phyloP scores from a whole-genome alignment of 1,284 basidiomycete genomes.

The Ceratobasidium sp. region DNA sequence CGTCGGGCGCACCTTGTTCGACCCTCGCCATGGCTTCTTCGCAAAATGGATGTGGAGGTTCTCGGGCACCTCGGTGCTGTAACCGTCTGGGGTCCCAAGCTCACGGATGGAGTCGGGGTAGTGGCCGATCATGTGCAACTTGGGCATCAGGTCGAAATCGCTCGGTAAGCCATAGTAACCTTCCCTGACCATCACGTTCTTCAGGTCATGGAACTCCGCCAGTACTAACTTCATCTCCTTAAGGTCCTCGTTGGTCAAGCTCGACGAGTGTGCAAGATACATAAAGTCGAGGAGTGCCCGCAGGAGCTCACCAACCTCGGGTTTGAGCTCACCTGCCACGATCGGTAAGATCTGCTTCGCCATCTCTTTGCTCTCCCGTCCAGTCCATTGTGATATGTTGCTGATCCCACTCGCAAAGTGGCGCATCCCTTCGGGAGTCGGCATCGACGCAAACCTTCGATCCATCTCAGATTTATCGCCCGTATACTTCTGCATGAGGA shows the following conservation, averaged over 20 bases:
- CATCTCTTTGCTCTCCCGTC: slow-evolving; percentile 11
- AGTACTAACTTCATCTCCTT: background rate
- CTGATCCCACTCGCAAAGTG: slow-evolving; percentile 19
- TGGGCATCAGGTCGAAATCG: slow-evolving; percentile 12
- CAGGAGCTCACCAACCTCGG: background rate
- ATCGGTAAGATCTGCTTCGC: slow-evolving; percentile 12
- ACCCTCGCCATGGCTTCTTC: slow-evolving; percentile 5
- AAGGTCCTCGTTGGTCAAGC: slow-evolving; percentile 7
- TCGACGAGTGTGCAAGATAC: slow-evolving; percentile 1
- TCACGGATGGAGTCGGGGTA: slow-evolving; percentile 18
- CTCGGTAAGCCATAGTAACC: background rate
- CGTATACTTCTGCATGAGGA: no score
- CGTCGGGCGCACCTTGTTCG: slow-evolving; percentile 5
- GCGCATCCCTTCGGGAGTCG: background rate
- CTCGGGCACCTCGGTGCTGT: slow-evolving; percentile 39
- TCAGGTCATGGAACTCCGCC: background rate
- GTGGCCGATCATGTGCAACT: slow-evolving; percentile 29
- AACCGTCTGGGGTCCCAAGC: slow-evolving; percentile 38
- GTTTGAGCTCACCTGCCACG: background rate
- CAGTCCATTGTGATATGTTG: slow-evolving; percentile 16
- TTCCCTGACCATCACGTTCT: background rate
- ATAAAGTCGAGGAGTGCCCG: background rate
- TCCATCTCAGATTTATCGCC: background rate
- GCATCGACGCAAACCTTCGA: slow-evolving; percentile 5
- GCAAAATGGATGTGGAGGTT: slow-evolving; percentile 36